phyloP scores from a whole-genome alignment of 1,284 basidiomycete genomes.

The Laetiporus sulphureus region DNA sequence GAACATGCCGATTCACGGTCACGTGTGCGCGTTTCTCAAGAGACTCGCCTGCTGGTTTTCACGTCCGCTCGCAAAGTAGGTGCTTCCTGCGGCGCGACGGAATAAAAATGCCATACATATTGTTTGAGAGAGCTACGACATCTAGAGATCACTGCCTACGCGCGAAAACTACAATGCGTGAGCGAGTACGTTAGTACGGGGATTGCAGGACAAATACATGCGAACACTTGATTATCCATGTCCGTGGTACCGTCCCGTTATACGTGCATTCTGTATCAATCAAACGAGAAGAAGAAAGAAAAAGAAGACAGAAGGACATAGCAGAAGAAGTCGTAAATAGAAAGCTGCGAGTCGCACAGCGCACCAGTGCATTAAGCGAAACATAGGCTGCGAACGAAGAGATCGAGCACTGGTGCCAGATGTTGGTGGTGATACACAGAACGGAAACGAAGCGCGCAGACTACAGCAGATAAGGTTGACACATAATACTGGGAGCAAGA shows the following conservation, averaged over 20 bases:
- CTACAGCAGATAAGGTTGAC: slow-evolving; percentile 9
- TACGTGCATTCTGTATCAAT: slow-evolving; percentile 16
- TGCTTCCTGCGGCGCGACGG: no score
- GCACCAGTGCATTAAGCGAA: slow-evolving; percentile 14
- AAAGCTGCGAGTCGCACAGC: slow-evolving; percentile 5
- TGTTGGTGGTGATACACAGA: slow-evolving; percentile 19
- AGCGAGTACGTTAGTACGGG: slow-evolving; percentile 17
- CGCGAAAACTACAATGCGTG: slow-evolving; percentile 18
- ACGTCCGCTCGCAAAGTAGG: no score
- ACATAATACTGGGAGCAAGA: slow-evolving; percentile 13
- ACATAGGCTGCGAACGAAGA: slow-evolving; percentile 13
- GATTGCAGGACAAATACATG: slow-evolving; percentile 38
- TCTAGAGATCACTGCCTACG: neutral
- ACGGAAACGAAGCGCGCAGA: neutral
- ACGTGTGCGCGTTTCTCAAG: no score
- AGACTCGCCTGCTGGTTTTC: no score
- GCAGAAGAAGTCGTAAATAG: neutral
- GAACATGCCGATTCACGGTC: no score
- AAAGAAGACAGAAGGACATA: slow-evolving; percentile 1
- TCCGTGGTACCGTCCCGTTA: slow-evolving; percentile 58
- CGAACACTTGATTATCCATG: slow-evolving; percentile 54
- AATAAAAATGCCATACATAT: neutral
- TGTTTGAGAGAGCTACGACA: neutral
- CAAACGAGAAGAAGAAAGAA: neutral
- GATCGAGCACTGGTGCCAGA: slow-evolving; percentile 11